Percentiles rank a stretch among this genome's conserved stretches.
phyloP scores from a whole-genome alignment of 2,329 filamentous ascomycete genomes.

The Aureobasidium sp. region DNA sequence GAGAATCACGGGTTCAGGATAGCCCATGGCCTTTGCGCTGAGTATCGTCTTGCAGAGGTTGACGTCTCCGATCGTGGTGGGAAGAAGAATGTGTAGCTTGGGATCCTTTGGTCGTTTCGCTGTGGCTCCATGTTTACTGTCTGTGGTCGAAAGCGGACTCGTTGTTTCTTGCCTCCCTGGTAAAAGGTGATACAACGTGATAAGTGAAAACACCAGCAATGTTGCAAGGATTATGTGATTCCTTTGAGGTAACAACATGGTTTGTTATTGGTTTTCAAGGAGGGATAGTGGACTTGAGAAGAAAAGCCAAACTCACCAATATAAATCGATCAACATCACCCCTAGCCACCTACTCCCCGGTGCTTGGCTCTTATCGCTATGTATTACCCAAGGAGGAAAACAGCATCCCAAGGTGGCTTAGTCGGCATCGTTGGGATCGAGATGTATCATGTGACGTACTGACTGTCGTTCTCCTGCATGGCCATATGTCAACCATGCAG shows the following conservation, averaged over 20 bases:
- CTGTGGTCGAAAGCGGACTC: neutral
- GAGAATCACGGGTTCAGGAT: slow-evolving; percentile 19
- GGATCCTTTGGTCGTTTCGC: neutral
- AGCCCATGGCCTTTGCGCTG: slow-evolving; percentile 19
- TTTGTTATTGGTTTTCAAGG: neutral
- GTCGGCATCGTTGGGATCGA: too few relatives aligned
- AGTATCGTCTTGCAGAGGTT: slow-evolving; percentile 21
- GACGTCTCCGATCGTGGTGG: slow-evolving; percentile 36
- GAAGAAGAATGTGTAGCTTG: slow-evolving; percentile 47
- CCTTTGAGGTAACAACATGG: neutral
- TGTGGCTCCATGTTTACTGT: neutral
- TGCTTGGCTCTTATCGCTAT: too few relatives aligned
- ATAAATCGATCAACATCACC: neutral
- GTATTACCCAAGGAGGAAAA: too few relatives aligned
- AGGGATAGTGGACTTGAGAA: neutral
- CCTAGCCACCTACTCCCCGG: too few relatives aligned
- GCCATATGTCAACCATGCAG: too few relatives aligned
- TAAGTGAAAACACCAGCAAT: neutral
- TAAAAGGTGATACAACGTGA: neutral
- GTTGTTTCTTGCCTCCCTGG: neutral
- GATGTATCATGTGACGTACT: too few relatives aligned
- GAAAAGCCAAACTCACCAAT: neutral
- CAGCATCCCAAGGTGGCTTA: too few relatives aligned
- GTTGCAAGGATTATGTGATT: neutral
- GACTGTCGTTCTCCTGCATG: too few relatives aligned